These are phyloP conservation scores for Acrodontium crateriforme DNA, from an alignment of 2,329 filamentous ascomycete genomes.

Conservation along the genomic window DNA sequence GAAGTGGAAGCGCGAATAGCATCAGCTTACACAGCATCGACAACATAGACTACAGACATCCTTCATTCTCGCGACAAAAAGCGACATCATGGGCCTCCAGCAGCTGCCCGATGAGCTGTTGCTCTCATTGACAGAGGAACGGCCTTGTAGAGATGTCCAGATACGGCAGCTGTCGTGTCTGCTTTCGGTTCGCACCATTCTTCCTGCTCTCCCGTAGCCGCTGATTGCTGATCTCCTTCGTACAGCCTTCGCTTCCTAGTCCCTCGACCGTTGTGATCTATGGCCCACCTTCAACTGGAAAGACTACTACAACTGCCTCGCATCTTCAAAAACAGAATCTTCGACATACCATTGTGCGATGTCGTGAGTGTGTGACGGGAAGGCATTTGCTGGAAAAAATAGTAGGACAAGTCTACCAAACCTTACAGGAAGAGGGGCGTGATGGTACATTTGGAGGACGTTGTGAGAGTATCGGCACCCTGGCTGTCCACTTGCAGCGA, in stretches of 20 bases:
- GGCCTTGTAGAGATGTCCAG: constrained; percentile 30
- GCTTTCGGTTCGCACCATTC: constrained; percentile 25
- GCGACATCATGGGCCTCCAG: constrained; percentile 9
- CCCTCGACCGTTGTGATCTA: constrained; percentile 66
- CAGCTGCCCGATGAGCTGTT: constrained; percentile 18
- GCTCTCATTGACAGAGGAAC: constrained; percentile 14
- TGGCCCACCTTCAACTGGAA: constrained; percentile 77
- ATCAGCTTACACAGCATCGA: no score
- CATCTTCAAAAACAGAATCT: constrained; percentile 42
- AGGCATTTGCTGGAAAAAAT: constrained; percentile 65
- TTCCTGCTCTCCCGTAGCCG: no score
- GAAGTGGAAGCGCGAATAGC: no score
- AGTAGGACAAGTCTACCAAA: constrained; percentile 37
- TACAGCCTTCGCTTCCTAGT: constrained; percentile 50
- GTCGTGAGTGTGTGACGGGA: constrained; percentile 62
- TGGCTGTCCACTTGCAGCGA: constrained; percentile 58
- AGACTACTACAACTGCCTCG: constrained; percentile 54
- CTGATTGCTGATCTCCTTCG: no score
- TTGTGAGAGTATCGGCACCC: constrained; percentile 68
- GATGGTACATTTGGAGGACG: constrained; percentile 34
- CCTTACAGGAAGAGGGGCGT: constrained; percentile 15
- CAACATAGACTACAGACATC: no score
- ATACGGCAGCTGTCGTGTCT: constrained; percentile 33
- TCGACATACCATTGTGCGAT: constrained; percentile 50
- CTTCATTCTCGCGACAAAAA: constrained; percentile 2